Evolutionary conservation across 192 early-diverging fungal species (phyloP).

Genomic region (Coemansia sp.): DNA sequence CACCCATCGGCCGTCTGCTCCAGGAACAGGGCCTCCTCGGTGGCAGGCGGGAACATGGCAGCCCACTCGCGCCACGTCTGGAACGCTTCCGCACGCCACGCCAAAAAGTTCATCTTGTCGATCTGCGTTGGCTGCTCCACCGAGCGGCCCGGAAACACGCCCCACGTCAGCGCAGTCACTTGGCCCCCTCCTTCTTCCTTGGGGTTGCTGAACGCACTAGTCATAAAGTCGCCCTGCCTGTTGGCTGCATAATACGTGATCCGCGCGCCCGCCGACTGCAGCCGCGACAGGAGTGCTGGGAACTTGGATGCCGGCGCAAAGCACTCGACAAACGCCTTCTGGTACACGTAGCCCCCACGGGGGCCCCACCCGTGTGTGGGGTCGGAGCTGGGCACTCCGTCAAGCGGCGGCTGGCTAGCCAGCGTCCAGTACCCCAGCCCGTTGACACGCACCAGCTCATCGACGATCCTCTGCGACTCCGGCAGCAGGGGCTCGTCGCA

Average conservation of each 20-base stretch:
- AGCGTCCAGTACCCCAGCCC: conserved; percentile 83
- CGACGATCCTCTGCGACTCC: conserved; percentile 72
- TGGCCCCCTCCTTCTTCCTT: too few species aligned
- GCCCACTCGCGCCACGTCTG: conserved; percentile 93
- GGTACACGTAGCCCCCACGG: conserved; percentile 92
- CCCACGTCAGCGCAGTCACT: conserved; percentile 91
- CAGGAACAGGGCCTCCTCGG: conserved; percentile 60
- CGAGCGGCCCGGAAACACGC: conserved; percentile 95
- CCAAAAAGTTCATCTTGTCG: conserved; percentile 87
- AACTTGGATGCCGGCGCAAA: conserved; percentile 75
- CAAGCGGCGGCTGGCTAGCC: conserved; percentile 95
- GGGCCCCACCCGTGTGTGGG: conserved; percentile 93
- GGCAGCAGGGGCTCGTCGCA: conserved; percentile 74
- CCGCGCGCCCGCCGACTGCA: conserved; percentile 60
- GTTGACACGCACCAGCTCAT: conserved; percentile 71
- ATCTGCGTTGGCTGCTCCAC: conserved; percentile 96
- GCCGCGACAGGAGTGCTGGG: conserved; percentile 68
- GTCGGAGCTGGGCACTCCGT: conserved; percentile 78
- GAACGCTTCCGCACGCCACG: conserved; percentile 97
- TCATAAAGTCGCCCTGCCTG: conserved; percentile 66
- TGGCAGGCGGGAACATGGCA: conserved; percentile 60
- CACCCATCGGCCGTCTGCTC: conserved; percentile 65
- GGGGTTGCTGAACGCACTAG: conserved; percentile 51
- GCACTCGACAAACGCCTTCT: conserved; percentile 98
- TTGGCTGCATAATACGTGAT: conserved; percentile 95